A percentile compares a stretch with the other conserved stretches of the same genome.
Conservation (phyloP, 2,329 filamentous ascomycete genomes). For the Pseudogymnoascus sp. region DNA sequence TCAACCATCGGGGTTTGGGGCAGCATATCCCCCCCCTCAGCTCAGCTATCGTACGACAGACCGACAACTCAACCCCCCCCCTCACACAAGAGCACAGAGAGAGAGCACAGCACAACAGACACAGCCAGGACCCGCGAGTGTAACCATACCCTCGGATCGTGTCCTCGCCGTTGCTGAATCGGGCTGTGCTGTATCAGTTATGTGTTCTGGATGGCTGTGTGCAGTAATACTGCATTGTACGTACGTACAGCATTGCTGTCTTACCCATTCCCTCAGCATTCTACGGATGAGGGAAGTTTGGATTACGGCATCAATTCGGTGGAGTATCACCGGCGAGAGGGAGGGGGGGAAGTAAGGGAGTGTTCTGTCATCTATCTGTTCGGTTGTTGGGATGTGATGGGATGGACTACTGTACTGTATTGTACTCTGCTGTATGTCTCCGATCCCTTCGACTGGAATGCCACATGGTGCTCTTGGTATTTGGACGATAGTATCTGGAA, state of each 20-base stretch:
- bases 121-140: neutral
- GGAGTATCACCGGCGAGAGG: neutral
- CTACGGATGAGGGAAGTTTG: too few relatives aligned
- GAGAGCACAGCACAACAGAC: neutral
- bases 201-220: too few relatives aligned
- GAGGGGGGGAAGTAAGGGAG: neutral
- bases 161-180: neutral
- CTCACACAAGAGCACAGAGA: too few relatives aligned
- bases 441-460: neutral
- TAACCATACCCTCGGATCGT: neutral
- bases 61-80: too few relatives aligned
- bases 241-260: neutral
- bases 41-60: too few relatives aligned
- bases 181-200: neutral
- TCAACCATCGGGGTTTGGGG: too few relatives aligned
- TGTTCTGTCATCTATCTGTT: neutral
- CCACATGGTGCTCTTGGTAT: neutral
- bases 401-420: too few relatives aligned
- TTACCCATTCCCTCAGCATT: too few relatives aligned
- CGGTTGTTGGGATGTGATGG: neutral
- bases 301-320: neutral
- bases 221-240: too few relatives aligned
- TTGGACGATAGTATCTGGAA: neutral
- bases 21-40: too few relatives aligned
- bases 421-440: neutral